Conservation (phyloP, 768 basidiomycete species). For the Lanmaoa pseudosensibilis region DNA sequence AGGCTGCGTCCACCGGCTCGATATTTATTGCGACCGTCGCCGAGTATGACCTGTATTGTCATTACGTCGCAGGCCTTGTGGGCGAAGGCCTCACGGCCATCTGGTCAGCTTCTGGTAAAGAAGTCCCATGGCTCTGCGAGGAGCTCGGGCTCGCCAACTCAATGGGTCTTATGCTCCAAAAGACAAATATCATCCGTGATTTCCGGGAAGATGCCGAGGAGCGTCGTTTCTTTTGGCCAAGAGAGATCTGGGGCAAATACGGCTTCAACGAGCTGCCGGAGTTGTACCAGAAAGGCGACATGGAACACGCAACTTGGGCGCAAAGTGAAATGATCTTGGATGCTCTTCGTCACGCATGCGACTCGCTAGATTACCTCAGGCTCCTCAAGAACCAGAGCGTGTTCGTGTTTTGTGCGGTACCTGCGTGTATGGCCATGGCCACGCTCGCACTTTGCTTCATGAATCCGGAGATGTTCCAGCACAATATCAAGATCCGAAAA, state of each 20-base stretch:
- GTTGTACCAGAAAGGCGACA: conserved; percentile 55
- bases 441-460: conserved; percentile 91
- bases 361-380: conserved; percentile 86
- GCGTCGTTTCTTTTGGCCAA: conserved; percentile 89
- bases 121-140: conserved; percentile 65
- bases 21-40: conserved; percentile 72
- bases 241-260: conserved; percentile 83
- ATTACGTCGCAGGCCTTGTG: conserved; percentile 97
- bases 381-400: conserved; percentile 87
- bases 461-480: conserved; percentile 82
- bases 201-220: conserved; percentile 89
- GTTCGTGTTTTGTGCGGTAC: conserved; percentile 96
- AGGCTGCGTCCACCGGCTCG: conserved; percentile 67
- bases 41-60: conserved; percentile 97
- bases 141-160: conserved; percentile 90
- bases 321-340: conserved; percentile 90
- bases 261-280: conserved; percentile 74
- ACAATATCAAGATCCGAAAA: conserved; percentile 94
- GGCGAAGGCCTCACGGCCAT: conserved; percentile 92
- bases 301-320: conserved; percentile 71
- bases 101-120: conserved; percentile 84
- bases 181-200: conserved; percentile 98
- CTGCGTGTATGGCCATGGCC: conserved; percentile 93
- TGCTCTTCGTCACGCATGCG: conserved; percentile 78
- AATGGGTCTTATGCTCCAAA: conserved; percentile 95